A percentile compares a stretch with the other conserved stretches of the same genome.
These are phyloP conservation scores for Erodium texanum DNA, from an alignment of 441 rosid genomes.

Conservation along the genomic window DNA sequence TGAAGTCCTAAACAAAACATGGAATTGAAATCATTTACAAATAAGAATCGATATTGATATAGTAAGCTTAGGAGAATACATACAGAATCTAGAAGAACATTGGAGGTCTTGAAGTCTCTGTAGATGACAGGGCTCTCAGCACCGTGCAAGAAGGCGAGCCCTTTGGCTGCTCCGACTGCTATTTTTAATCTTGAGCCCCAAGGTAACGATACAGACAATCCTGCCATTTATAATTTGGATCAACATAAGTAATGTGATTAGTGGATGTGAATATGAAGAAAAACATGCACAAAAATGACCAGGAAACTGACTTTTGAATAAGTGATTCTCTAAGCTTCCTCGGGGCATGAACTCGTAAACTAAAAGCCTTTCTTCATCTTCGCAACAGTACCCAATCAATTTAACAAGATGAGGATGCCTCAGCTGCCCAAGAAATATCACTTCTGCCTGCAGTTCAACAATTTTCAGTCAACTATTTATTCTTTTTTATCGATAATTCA, in stretches of 20 bases:
- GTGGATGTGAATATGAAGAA: background rate
- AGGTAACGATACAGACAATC: conserved; percentile 46
- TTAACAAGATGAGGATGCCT: background rate
- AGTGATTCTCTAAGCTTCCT: conserved; percentile 9
- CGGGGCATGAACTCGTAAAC: background rate
- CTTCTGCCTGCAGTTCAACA: background rate
- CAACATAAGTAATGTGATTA: background rate
- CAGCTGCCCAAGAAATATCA: conserved; percentile 1
- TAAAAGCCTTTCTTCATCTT: background rate
- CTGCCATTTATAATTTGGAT: background rate
- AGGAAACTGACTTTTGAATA: background rate
- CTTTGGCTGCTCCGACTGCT: no score
- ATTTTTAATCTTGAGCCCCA: conserved; percentile 28
- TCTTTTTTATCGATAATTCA: no score
- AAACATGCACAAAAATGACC: background rate
- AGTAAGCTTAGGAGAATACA: background rate
- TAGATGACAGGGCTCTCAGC: conserved; percentile 15
- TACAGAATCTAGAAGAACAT: conserved; percentile 54
- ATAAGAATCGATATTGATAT: no score
- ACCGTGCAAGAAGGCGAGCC: no score
- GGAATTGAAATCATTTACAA: background rate
- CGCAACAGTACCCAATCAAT: background rate
- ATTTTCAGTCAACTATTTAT: background rate
- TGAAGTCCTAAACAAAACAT: conserved; percentile 38
- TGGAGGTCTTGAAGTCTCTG: conserved; percentile 66